These are phyloP conservation scores for Aspergillus taichungensis DNA, from an alignment of 495 filamentous ascomycete genomes.

Conservation along the genomic window DNA sequence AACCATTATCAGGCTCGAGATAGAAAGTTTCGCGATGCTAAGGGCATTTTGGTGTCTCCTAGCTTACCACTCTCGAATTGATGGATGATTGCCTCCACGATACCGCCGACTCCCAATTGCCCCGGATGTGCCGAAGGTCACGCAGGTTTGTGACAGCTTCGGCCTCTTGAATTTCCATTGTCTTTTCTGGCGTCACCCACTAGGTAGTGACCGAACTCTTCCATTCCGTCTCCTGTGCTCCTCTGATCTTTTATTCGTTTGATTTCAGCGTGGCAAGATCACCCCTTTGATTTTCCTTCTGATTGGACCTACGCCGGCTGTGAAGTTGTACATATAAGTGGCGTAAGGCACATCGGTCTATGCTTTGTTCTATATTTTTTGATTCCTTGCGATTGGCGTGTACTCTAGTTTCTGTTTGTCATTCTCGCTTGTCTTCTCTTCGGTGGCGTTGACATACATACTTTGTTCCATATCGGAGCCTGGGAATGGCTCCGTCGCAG, in stretches of 20 bases:
- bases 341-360: conserved; percentile 11
- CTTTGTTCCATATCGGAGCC: conserved; percentile 8
- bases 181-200: background rate
- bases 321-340: conserved; percentile 20
- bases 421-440: background rate
- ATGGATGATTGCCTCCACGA: too few relatives aligned
- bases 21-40: too few relatives aligned
- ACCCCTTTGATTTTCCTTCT: conserved; percentile 2
- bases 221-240: background rate
- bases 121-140: too few relatives aligned
- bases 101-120: too few relatives aligned
- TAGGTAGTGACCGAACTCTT: background rate
- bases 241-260: conserved; percentile 21
- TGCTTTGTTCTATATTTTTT: background rate
- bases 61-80: too few relatives aligned
- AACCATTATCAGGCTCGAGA: too few relatives aligned
- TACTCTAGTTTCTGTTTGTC: conserved; percentile 5
- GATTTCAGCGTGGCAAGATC: conserved; percentile 15
- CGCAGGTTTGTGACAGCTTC: too few relatives aligned
- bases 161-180: too few relatives aligned
- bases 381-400: conserved; percentile 2
- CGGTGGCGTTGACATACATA: conserved; percentile 14
- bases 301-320: conserved; percentile 4
- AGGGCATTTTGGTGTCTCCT: too few relatives aligned
- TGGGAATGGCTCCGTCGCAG: conserved; percentile 4